Base-by-base conservation (phyloP, 139 green algal species). In the Chlorella sorokiniana region DNA sequence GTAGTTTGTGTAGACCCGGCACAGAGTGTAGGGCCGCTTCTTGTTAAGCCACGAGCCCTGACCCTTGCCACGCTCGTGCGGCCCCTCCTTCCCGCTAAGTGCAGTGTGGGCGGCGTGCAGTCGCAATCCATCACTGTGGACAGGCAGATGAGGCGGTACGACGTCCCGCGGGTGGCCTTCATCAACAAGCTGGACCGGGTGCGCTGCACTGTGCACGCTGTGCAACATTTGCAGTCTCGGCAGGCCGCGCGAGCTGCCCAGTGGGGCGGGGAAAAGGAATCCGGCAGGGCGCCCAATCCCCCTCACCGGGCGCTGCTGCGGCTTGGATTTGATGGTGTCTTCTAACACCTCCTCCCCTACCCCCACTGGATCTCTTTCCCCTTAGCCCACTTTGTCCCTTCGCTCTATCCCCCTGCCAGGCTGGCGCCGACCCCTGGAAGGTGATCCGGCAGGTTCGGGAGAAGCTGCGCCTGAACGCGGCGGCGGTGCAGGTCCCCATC, bases 41-140 rank as follows among this genome's bases (percentile, higher is more conserved):
- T n/a, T n/a, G n/a, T n/a, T n/a, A n/a, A 79, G 40, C 25, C 40
- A 41, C 56, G 62, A 51, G 33, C 63, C 48, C 48, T 59, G 48
- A 25, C 14, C 48, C 48, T 59, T 59, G 77, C 35, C 18, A 45
- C 18, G 25, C 42, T 4, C 37, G n/a, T n/a, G n/a, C n/a, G n/a
- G n/a, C n/a, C 35, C 33, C 33, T 51, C n/a, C n/a, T n/a, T n/a
- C n/a, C n/a, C 16, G 48, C 16, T 11, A 25, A 59, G 29, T 92
- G 88, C 84, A 89, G 81, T 29, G 95, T 98, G 42, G 94, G 95
- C 42, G 95, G 93, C 22, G 92, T 99, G 76, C 96, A 99, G 90
- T 94, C 84, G 75, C 96, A 98, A 89, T 94, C 82, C 78, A 98
- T 95, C 90, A 98, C 90, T n/a, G 96, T 98, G 33, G 96, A 99